Base-by-base conservation (phyloP, 2,329 filamentous ascomycete species). In the Phialophora chinensis region DNA sequence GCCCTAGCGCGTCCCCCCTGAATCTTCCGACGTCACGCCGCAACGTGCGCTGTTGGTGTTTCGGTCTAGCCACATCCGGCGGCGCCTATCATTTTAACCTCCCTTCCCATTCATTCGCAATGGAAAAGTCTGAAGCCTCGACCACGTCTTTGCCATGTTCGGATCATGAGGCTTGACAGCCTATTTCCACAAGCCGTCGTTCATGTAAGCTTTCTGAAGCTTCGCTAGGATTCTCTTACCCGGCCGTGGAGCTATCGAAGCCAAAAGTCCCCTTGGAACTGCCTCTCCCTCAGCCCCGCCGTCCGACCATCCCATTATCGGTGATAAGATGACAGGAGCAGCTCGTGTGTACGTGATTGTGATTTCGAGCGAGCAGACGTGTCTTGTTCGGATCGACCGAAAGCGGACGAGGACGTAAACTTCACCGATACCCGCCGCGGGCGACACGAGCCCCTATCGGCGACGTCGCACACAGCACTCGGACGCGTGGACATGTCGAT, bases 141-240 rank as follows among this genome's bases (percentile, higher is more conserved):
- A 27, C 50, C 33, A 35, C 33, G 33, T 14, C 12, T 53, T 29
- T 31, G 50, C 50, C 23, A 49, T 49, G 44, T 49, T 49, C 44
- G 44, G 17, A 20, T 23, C 44, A 49, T 31, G n/a, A 27, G 25
- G 20, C 56, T 44, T 7, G 42, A 59, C 31, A 23, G 17, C 23
- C 23, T 38, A n/a, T 42, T 44, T 49, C 56, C 38, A 59, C 56
- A 58, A 42, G 14, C 35, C 42, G 44, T 42, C 58, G 31, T 35
- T 29, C 17, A 61, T 44, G 29, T 53, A 61, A 61, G 58, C 58
- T 53, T 38, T 61, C 29, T n/a, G 12, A 60, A 50, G 57, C 57
- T 60, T 60, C 27, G 35, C 29, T 20, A 35, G 7, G 17, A 57
- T 12, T 23, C 23, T n/a, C 17, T 57, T 5, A 23, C 3, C 55